Conservation (phyloP, 345 rosid genomes). For the Pugionium cornutum region DNA sequence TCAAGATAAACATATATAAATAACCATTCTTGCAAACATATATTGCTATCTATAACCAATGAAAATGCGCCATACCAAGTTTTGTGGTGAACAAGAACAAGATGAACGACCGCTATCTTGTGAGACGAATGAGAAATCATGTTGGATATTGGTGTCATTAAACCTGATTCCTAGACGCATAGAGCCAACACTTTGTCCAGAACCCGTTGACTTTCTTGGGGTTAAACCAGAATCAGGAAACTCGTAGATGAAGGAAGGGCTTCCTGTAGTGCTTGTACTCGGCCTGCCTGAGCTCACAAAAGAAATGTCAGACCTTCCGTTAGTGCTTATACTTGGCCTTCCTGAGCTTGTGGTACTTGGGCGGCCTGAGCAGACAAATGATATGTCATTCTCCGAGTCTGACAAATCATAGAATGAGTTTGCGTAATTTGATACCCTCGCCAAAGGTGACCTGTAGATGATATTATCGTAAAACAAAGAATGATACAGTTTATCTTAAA, state of each 20-base stretch:
- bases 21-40: constrained; percentile 16
- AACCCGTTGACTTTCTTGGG: constrained; percentile 54
- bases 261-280: constrained; percentile 53
- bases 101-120: constrained; percentile 61
- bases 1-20: constrained; percentile 10
- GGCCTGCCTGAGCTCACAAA: constrained; percentile 84
- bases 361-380: too few species aligned
- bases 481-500: not conserved
- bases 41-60: constrained; percentile 18
- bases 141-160: constrained; percentile 42
- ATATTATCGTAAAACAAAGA: constrained; percentile 4
- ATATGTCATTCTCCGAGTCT: too few species aligned
- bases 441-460: constrained; percentile 50
- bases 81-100: constrained; percentile 57
- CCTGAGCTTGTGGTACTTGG: constrained; percentile 5
- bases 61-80: constrained; percentile 46
- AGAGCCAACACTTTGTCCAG: constrained; percentile 64
- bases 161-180: constrained; percentile 53
- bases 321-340: constrained; percentile 40
- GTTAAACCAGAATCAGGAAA: constrained; percentile 47
- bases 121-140: constrained; percentile 57
- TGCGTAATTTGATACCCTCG: too few species aligned
- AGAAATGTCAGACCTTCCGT: constrained; percentile 61
- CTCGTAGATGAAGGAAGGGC: constrained; percentile 55
- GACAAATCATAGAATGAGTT: too few species aligned